phyloP scores from a whole-genome alignment of 2,329 filamentous ascomycete genomes.

The Akanthomyces muscarius region DNA sequence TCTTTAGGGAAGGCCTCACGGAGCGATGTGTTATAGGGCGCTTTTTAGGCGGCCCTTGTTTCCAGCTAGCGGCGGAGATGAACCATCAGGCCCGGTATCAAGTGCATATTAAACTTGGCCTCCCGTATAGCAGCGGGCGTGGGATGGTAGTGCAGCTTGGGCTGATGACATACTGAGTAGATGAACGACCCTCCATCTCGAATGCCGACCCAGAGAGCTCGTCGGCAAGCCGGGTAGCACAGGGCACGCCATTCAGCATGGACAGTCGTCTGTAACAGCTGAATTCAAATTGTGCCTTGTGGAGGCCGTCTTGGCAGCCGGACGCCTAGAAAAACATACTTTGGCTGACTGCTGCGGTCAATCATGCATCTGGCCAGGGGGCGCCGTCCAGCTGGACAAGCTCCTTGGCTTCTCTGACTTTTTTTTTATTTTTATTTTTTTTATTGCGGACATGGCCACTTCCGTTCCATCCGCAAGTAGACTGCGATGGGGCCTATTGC shows the following conservation, averaged over 20 bases:
- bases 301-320: background rate
- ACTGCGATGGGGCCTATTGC: no score
- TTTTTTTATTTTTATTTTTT: background rate
- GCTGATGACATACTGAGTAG: background rate
- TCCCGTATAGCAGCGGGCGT: background rate
- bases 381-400: conserved; percentile 4
- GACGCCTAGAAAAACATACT: background rate
- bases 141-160: no score
- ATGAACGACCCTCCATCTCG: background rate
- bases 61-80: conserved; percentile 1
- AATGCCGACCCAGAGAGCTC: no score
- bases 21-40: background rate
- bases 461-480: conserved; percentile 10
- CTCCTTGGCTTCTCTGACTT: background rate
- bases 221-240: no score
- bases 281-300: background rate
- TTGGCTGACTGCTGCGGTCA: background rate
- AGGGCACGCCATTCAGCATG: no score
- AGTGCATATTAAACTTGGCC: background rate
- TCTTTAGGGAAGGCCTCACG: conserved; percentile 1
- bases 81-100: background rate
- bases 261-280: no score
- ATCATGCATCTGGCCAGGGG: background rate
- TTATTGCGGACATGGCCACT: conserved; percentile 3
- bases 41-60: background rate